These are phyloP conservation scores for Batkoa obscura DNA, from an alignment of 371 early-diverging fungal genomes.

Conservation along the genomic window DNA sequence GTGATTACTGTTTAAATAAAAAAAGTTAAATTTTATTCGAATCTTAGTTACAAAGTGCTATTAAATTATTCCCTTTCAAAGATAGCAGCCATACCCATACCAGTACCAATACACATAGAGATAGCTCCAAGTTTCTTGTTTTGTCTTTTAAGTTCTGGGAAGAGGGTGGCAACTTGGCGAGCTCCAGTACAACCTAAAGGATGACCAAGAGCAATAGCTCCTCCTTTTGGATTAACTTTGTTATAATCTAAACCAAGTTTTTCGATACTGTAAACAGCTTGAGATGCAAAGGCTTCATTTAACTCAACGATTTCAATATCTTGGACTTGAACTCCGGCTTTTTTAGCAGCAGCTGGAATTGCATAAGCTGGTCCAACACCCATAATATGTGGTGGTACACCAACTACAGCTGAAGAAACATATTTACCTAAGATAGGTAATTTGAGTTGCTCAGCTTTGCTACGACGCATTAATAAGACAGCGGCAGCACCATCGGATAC, in stretches of 20 bases:
- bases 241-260: slow-evolving; percentile 61
- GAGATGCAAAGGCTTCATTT: slow-evolving; percentile 98
- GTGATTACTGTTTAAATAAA: no score
- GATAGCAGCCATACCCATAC: slow-evolving; percentile 92
- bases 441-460: slow-evolving; percentile 71
- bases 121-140: slow-evolving; percentile 71
- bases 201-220: slow-evolving; percentile 95
- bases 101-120: slow-evolving; percentile 92
- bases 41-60: no score
- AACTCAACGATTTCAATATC: slow-evolving; percentile 76
- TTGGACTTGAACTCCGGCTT: slow-evolving; percentile 53
- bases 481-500: slow-evolving; percentile 97
- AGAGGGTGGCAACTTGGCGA: slow-evolving; percentile 84
- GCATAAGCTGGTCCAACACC: slow-evolving; percentile 91
- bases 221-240: slow-evolving; percentile 97
- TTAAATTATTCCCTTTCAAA: slow-evolving; percentile 57
- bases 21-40: no score
- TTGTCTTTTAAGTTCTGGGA: slow-evolving; percentile 81
- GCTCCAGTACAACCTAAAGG: slow-evolving; percentile 89
- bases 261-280: slow-evolving; percentile 82
- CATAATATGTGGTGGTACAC: slow-evolving; percentile 90
- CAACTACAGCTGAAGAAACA: slow-evolving; percentile 75
- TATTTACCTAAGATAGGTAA: slow-evolving; percentile 77
- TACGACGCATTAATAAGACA: slow-evolving; percentile 86
- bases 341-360: slow-evolving; percentile 74